These are phyloP conservation scores for Erodium trifolium DNA, from an alignment of 441 rosid species.

Conservation along the genomic window DNA sequence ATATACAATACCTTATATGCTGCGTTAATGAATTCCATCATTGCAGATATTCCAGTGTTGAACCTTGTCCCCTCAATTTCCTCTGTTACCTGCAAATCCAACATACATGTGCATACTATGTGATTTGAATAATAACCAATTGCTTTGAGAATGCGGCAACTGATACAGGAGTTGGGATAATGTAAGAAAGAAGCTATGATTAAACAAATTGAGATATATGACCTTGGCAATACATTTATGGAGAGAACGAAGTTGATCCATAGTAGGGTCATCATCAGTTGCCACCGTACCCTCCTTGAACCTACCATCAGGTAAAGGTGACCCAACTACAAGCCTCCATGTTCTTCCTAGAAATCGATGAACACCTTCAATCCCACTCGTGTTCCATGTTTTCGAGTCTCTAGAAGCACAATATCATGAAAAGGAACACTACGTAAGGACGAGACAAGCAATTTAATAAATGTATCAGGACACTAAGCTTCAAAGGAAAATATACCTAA, in stretches of 20 bases:
- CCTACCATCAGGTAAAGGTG: slow-evolving; percentile 47
- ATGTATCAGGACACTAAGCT: not conserved
- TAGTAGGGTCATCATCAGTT: slow-evolving; percentile 54
- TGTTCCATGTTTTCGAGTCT: slow-evolving; percentile 94
- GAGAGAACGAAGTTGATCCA: slow-evolving; percentile 61
- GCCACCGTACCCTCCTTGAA: slow-evolving; percentile 59
- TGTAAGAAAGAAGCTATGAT: not conserved
- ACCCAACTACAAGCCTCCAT: slow-evolving; percentile 83
- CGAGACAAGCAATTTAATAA: not conserved
- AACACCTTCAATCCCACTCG: slow-evolving; percentile 93
- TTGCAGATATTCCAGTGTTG: slow-evolving; percentile 93
- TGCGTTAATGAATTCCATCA: slow-evolving; percentile 94
- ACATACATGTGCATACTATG: not conserved
- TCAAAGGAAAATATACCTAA: slow-evolving; percentile 41
- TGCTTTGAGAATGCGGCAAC: not conserved
- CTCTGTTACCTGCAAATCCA: slow-evolving; percentile 59
- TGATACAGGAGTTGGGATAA: not conserved
- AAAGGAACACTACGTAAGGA: slow-evolving; percentile 7
- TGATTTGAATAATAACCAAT: not conserved
- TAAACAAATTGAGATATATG: slow-evolving; percentile 7
- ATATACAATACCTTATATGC: slow-evolving; percentile 60
- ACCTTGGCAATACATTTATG: slow-evolving; percentile 96
- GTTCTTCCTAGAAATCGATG: slow-evolving; percentile 82
- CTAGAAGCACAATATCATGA: slow-evolving; percentile 34
- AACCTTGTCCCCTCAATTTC: slow-evolving; percentile 88